Conservation (phyloP, 1,284 basidiomycete genomes). For the Xerocomus nothofagi region DNA sequence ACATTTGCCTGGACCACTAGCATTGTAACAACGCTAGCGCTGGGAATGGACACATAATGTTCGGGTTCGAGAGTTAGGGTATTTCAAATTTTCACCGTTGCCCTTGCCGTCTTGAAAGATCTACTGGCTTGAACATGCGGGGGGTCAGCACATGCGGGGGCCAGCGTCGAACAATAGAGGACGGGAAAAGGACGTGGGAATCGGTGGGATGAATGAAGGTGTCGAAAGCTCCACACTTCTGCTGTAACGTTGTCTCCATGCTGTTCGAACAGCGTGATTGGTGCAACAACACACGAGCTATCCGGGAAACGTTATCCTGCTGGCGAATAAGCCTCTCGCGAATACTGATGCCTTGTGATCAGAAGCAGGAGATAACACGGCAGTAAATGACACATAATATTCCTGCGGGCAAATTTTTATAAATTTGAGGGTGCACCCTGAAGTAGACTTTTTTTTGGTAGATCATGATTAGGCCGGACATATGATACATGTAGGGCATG, state of each 20-base stretch:
- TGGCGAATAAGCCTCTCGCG: conserved; percentile 14
- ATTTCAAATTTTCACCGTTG: conserved; percentile 28
- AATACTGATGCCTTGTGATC: conserved; percentile 30
- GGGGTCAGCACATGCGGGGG: conserved; percentile 3
- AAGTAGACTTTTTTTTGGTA: conserved; percentile 17
- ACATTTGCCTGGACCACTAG: not conserved
- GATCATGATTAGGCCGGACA: conserved; percentile 11
- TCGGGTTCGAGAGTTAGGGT: conserved; percentile 18
- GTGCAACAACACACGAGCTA: conserved; percentile 17
- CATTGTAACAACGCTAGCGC: not conserved
- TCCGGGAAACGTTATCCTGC: conserved; percentile 23
- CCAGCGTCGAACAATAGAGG: conserved; percentile 12
- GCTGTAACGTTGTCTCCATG: conserved; percentile 32
- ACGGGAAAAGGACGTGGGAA: conserved; percentile 7
- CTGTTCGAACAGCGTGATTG: conserved; percentile 12
- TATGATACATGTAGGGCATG: conserved; percentile 14
- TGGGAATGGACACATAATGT: not conserved
- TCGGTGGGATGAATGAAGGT: conserved; percentile 4
- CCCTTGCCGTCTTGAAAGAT: conserved; percentile 14
- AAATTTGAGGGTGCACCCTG: conserved; percentile 35
- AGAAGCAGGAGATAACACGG: conserved; percentile 27
- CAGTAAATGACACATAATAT: conserved; percentile 34
- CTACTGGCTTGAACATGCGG: conserved; percentile 11
- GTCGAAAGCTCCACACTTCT: conserved; percentile 18
- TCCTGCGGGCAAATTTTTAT: conserved; percentile 24